A percentile compares a stretch with the other conserved stretches of the same genome.
phyloP scores from a whole-genome alignment of 2,329 filamentous ascomycete genomes.

The Magnaporthiopsis incrustans region DNA sequence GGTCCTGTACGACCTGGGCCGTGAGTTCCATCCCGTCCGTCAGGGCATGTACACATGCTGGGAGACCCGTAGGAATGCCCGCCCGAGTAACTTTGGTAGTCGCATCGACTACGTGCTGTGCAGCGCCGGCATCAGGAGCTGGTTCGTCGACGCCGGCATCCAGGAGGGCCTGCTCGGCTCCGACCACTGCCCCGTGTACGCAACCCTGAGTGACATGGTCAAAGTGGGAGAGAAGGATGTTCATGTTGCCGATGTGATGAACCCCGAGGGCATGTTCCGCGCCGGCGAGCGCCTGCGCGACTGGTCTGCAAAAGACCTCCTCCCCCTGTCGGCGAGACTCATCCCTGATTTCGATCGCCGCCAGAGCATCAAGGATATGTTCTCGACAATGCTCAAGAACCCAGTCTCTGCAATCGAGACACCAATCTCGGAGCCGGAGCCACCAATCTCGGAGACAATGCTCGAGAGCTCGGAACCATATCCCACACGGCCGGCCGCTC shows the following conservation, averaged over 20 bases:
- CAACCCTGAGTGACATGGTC: conserved; percentile 59
- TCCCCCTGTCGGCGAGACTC: conserved; percentile 71
- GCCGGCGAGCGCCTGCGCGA: conserved; percentile 57
- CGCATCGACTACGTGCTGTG: conserved; percentile 93
- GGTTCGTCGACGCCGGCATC: conserved; percentile 76
- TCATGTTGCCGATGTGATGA: conserved; percentile 63
- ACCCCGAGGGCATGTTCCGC: conserved; percentile 63
- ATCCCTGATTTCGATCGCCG: conserved; percentile 84
- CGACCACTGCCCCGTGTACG: conserved; percentile 93
- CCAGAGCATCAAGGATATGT: conserved; percentile 89
- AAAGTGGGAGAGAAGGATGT: conserved; percentile 34
- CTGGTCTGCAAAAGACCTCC: conserved; percentile 57
- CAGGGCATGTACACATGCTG: conserved; percentile 95
- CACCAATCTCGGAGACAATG: too few species aligned
- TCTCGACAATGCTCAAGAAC: too few species aligned
- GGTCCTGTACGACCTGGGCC: conserved; percentile 75
- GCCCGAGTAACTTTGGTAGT: conserved; percentile 88
- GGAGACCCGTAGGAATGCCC: conserved; percentile 90
- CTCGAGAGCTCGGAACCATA: conserved; percentile 23
- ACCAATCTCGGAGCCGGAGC: too few species aligned
- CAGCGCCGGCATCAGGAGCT: conserved; percentile 66
- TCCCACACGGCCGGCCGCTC: background rate
- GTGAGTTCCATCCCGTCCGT: conserved; percentile 71
- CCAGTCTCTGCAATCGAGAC: too few species aligned
- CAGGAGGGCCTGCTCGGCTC: conserved; percentile 92